These are phyloP conservation scores for Dissoconium aciculare DNA, from an alignment of 2,329 filamentous ascomycete species.

Conservation along the genomic window DNA sequence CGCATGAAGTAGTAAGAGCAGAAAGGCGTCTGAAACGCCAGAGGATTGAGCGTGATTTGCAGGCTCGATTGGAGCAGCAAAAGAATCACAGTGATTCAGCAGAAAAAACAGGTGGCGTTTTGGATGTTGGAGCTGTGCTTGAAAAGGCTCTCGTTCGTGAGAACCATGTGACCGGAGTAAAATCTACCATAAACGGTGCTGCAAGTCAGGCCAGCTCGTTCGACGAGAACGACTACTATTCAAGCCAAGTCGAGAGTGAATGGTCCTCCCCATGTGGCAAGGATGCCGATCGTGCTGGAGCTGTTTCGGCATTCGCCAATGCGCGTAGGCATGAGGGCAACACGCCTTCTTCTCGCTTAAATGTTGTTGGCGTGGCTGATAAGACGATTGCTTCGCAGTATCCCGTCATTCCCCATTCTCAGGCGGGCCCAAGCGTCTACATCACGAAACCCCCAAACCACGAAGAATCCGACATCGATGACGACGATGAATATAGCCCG, in stretches of 20 bases:
- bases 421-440: conserved; percentile 6
- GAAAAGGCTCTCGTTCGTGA: conserved; percentile 54
- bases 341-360: background rate
- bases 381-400: no score
- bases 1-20: conserved; percentile 66
- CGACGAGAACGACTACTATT: conserved; percentile 92
- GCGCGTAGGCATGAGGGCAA: conserved; percentile 9
- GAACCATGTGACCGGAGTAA: conserved; percentile 47
- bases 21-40: conserved; percentile 68
- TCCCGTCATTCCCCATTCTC: conserved; percentile 1
- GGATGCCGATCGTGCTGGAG: conserved; percentile 33
- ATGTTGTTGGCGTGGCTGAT: background rate
- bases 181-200: conserved; percentile 27
- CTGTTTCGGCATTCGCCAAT: conserved; percentile 18
- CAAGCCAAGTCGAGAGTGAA: conserved; percentile 64
- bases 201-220: conserved; percentile 51
- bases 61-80: conserved; percentile 57
- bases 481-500: conserved; percentile 23
- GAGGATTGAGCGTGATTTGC: conserved; percentile 61
- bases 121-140: conserved; percentile 31
- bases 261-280: conserved; percentile 44
- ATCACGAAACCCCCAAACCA: conserved; percentile 10
- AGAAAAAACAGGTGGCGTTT: conserved; percentile 31
- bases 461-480: conserved; percentile 14
- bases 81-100: conserved; percentile 36